phyloP scores from a whole-genome alignment of 345 rosid genomes.

The Boechera stricta region DNA sequence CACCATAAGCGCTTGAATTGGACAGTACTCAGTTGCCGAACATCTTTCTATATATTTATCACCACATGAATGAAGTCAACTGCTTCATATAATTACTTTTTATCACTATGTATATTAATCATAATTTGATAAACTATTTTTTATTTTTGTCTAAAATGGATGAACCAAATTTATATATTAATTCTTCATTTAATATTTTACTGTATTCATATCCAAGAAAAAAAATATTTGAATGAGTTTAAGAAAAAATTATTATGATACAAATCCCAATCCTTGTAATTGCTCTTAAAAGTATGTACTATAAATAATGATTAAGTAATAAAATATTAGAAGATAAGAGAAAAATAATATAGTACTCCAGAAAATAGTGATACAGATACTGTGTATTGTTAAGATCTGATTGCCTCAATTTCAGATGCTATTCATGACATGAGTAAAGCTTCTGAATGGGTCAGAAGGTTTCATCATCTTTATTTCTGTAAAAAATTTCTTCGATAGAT shows the following conservation, averaged over 20 bases:
- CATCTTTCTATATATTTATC: neutral
- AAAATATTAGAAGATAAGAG: neutral
- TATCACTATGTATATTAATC: neutral
- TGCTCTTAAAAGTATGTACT: neutral
- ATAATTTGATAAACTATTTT: neutral
- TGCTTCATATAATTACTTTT: neutral
- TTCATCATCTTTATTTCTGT: conserved; percentile 19
- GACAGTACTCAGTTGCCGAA: conserved; percentile 1
- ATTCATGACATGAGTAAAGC: conserved; percentile 39
- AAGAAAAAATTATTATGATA: neutral
- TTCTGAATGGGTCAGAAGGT: conserved; percentile 44
- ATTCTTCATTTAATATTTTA: neutral
- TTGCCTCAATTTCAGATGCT: conserved; percentile 43
- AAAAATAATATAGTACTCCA: neutral
- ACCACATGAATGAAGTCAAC: conserved; percentile 27
- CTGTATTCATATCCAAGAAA: too few species aligned
- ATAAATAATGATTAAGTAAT: neutral
- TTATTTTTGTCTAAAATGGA: neutral
- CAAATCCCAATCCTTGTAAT: neutral
- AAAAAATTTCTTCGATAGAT: conserved; percentile 27
- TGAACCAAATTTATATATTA: neutral
- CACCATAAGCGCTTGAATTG: neutral
- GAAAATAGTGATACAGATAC: neutral
- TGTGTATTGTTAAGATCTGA: conserved; percentile 24
- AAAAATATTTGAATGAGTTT: neutral